Evolutionary conservation across 2,329 filamentous ascomycete species (phyloP), one percentile per base, ranked within the genome.

Genomic region (Pseudofabraea citricarpa): DNA sequence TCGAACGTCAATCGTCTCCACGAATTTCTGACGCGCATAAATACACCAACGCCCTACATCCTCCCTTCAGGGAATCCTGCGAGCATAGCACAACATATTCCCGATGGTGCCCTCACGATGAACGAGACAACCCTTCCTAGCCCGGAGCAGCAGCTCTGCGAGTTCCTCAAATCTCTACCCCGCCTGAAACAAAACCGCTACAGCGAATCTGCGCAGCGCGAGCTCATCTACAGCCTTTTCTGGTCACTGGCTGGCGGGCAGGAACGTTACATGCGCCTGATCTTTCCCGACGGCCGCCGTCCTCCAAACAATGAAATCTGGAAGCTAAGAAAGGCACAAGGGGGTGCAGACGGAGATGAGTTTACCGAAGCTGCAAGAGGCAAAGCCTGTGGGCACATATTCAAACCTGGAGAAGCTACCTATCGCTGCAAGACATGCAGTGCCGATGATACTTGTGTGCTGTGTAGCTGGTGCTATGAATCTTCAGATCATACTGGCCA

Each of bases 331-430:
- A 83, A 88, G 56, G 90, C 90, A 13, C 94, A 98, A 62, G 91
- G 90, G 15, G 88, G 88, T n/a, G 75, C 89, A 45, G 90, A 95
- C 59, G 91, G 93, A 9, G 89, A 91, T 23, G 94, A 98, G 64
- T 98, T 97, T 62, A 93, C 89, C 16, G 86, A 91, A 54, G 85
- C 87, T 6, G 93, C 93, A 12, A 81, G 89, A 54, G 93, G 94
- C 43, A 94, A 94, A 66, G 84, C 90, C 36, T 98, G 93, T 63
- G 94, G 93, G 4, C 94, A 98, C 70, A 97, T 98, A 50, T 95
- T 98, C 75, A 91, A 91, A 67, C 77, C 80, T 12, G 93, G 91
- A 40, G 93, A 98, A 70, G 90, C 90, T 44, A 91, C 89, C 46
- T 98, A 97, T 64, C 79, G 85, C 56, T 98, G 93, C 73, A 86